phyloP scores from a whole-genome alignment of 2,329 filamentous ascomycete species.

The Capronia coronata region DNA sequence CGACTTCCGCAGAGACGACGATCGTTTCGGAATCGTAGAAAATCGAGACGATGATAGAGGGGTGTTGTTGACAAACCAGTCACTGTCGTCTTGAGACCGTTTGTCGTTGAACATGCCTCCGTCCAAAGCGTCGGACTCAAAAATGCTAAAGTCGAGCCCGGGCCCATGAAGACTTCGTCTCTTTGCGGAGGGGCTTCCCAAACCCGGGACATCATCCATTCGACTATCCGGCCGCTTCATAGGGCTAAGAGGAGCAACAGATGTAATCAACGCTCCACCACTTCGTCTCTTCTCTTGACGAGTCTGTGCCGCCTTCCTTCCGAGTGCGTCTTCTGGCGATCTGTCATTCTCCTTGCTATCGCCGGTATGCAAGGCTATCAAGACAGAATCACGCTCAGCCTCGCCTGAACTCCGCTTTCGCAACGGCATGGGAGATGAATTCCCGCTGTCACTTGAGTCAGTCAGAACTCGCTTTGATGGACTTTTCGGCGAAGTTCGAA shows the following conservation, averaged over 20 bases:
- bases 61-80: constrained; percentile 31
- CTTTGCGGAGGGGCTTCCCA: constrained; percentile 84
- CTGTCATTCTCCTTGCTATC: constrained; percentile 28
- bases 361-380: constrained; percentile 32
- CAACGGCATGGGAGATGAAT: constrained; percentile 49
- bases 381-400: constrained; percentile 44
- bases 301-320: constrained; percentile 36
- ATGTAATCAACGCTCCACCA: constrained; percentile 43
- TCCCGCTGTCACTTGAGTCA: constrained; percentile 64
- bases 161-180: constrained; percentile 77
- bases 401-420: constrained; percentile 36
- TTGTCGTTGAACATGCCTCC: constrained; percentile 31
- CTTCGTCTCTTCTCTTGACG: constrained; percentile 47
- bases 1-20: constrained; percentile 74
- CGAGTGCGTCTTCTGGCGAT: constrained; percentile 19
- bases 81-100: constrained; percentile 29
- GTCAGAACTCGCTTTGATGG: constrained; percentile 72
- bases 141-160: constrained; percentile 65
- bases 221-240: constrained; percentile 86
- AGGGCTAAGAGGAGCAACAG: constrained; percentile 59
- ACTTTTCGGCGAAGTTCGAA: constrained; percentile 69
- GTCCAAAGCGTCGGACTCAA: constrained; percentile 47
- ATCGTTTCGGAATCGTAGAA: constrained; percentile 58
- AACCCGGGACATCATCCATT: constrained; percentile 75
- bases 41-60: constrained; percentile 39